Evolutionary conservation across 208 protist genomes (phyloP).

Genomic region (Wallacemonas sp.): DNA sequence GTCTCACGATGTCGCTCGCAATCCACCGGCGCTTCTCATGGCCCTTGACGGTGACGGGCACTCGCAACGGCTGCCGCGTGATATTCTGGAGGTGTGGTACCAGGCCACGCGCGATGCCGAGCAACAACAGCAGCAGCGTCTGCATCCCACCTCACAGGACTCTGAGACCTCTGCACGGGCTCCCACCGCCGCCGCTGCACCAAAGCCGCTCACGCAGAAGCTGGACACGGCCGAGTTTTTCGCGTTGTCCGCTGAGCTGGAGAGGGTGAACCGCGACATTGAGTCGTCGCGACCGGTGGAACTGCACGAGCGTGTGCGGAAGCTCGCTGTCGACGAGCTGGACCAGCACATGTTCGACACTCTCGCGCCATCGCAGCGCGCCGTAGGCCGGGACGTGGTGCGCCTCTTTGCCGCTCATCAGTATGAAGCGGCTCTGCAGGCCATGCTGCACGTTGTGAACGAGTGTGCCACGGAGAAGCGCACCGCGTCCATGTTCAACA

Average conservation of each 20-base stretch:
- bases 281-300: slow-evolving; percentile 8
- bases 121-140: too few species aligned
- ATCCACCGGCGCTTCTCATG: slow-evolving; percentile 6
- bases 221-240: slow-evolving; percentile 58
- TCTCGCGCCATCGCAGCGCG: slow-evolving; percentile 10
- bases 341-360: slow-evolving; percentile 21
- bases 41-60: neutral
- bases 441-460: slow-evolving; percentile 20
- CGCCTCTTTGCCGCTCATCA: slow-evolving; percentile 14
- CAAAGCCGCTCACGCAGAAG: slow-evolving; percentile 7
- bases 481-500: slow-evolving; percentile 42
- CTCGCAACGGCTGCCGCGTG: neutral
- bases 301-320: slow-evolving; percentile 3
- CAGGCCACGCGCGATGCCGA: slow-evolving; percentile 6
- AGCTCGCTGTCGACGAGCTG: slow-evolving; percentile 22
- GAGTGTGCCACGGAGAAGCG: slow-evolving; percentile 20
- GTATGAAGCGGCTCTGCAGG: slow-evolving; percentile 20
- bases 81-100: neutral
- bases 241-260: slow-evolving; percentile 44
- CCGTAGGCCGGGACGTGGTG: slow-evolving; percentile 6
- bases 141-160: neutral
- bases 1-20: neutral
- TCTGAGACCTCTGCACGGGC: neutral
- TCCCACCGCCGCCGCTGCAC: neutral
- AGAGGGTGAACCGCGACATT: slow-evolving; percentile 32